Conservation (phyloP, 2,329 filamentous ascomycete species). For the Tricladium varicosporioides region DNA sequence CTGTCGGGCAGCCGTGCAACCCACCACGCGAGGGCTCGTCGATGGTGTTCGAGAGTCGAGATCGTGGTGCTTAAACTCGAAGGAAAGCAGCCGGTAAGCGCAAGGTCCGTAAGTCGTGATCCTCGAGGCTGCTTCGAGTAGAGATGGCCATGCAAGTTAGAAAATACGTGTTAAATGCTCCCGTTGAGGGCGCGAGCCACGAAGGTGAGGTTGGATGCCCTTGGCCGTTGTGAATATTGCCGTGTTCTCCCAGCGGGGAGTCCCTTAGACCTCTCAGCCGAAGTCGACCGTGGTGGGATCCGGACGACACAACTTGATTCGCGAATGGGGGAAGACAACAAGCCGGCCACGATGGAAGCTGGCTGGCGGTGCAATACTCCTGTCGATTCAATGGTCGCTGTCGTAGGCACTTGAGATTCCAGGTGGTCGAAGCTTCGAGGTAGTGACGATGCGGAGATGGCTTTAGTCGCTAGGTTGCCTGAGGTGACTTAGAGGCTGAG, state of each 20-base stretch:
- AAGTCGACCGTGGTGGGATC: too few relatives aligned
- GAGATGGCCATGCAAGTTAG: conserved; percentile 7
- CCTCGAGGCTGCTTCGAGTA: conserved; percentile 17
- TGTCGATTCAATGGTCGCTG: too few relatives aligned
- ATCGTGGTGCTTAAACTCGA: neutral
- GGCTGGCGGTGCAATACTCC: too few relatives aligned
- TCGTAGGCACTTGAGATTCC: too few relatives aligned
- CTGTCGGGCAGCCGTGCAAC: neutral
- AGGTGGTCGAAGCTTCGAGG: too few relatives aligned
- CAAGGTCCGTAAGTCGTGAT: conserved; percentile 7
- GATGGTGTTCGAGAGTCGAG: neutral
- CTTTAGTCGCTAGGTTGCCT: too few relatives aligned
- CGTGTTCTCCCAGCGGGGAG: conserved; percentile 1
- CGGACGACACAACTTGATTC: too few relatives aligned
- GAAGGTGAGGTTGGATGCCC: conserved; percentile 28
- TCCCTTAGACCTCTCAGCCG: neutral
- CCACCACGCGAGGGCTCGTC: neutral
- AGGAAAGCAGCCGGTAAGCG: neutral
- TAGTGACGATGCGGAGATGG: too few relatives aligned
- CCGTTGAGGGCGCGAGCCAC: conserved; percentile 3
- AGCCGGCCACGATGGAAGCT: too few relatives aligned
- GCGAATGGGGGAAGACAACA: too few relatives aligned
- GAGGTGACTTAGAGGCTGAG: too few relatives aligned
- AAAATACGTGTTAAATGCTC: neutral
- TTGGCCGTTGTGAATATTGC: conserved; percentile 30